Percentiles rank a stretch among this genome's conserved stretches.
phyloP scores from a whole-genome alignment of 2,329 filamentous ascomycete species.

The Aureobasidium sp. region DNA sequence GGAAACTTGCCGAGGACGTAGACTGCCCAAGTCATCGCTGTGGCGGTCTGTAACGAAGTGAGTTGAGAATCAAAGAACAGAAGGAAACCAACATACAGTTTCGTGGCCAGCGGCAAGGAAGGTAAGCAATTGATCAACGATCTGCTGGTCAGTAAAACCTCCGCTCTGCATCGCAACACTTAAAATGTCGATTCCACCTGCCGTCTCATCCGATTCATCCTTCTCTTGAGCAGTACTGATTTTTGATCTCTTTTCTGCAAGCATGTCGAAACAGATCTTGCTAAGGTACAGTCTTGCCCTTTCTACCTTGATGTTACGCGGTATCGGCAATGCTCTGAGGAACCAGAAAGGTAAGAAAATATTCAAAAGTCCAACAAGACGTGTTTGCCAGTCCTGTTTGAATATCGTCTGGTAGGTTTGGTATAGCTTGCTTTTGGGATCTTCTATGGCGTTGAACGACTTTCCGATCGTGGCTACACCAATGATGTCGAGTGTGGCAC shows the following conservation, averaged over 20 bases:
- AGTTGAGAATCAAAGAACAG: neutral
- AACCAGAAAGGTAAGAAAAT: neutral
- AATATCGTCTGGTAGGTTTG: constrained; percentile 45
- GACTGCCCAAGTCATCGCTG: constrained; percentile 65
- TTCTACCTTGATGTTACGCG: neutral
- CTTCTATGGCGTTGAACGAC: constrained; percentile 46
- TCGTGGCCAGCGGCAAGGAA: constrained; percentile 58
- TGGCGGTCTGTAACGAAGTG: constrained; percentile 44
- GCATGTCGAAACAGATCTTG: constrained; percentile 38
- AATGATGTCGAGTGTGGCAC: constrained; percentile 52
- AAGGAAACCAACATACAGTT: constrained; percentile 35
- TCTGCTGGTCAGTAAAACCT: constrained; percentile 44
- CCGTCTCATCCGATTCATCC: constrained; percentile 21
- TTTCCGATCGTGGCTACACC: constrained; percentile 49
- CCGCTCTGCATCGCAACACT: constrained; percentile 44
- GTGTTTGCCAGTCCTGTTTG: constrained; percentile 22
- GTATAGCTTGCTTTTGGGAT: constrained; percentile 44
- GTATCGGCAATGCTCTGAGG: neutral
- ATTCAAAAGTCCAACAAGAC: neutral
- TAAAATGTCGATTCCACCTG: constrained; percentile 31
- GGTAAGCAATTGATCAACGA: constrained; percentile 49
- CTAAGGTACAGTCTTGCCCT: constrained; percentile 24
- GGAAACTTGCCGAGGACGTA: constrained; percentile 62
- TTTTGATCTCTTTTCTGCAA: constrained; percentile 35
- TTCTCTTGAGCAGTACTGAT: constrained; percentile 32